Conservation (phyloP, 805 yeast species). For the Kregervanrija delftensis region DNA sequence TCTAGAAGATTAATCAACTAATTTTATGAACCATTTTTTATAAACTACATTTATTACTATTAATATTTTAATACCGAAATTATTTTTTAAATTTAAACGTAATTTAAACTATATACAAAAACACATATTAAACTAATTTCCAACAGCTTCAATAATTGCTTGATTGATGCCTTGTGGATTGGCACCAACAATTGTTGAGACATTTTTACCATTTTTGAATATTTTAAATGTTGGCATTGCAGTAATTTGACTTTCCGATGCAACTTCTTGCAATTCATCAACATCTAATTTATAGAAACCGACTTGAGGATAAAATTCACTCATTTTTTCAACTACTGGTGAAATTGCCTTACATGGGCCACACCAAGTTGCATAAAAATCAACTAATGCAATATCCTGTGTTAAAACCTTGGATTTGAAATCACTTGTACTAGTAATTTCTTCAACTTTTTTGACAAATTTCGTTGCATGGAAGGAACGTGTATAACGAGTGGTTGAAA, state of each 20-base stretch:
- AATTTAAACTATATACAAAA: background rate
- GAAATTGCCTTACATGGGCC: slow-evolving; percentile 74
- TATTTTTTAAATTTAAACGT: too few species aligned
- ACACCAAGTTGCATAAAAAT: slow-evolving; percentile 71
- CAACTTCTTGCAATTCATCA: slow-evolving; percentile 54
- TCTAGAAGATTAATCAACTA: slow-evolving; percentile 41
- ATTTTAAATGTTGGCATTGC: slow-evolving; percentile 76
- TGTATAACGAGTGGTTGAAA: too few species aligned
- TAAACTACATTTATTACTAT: too few species aligned
- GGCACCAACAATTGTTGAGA: slow-evolving; percentile 62
- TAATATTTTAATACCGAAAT: too few species aligned
- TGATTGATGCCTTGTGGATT: slow-evolving; percentile 33
- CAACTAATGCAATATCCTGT: slow-evolving; percentile 45
- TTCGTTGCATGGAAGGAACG: slow-evolving; percentile 6
- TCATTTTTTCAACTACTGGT: slow-evolving; percentile 42
- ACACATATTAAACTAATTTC: background rate
- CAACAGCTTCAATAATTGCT: slow-evolving; percentile 6
- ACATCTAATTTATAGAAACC: slow-evolving; percentile 67
- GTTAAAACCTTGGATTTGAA: slow-evolving; percentile 29
- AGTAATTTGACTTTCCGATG: slow-evolving; percentile 50
- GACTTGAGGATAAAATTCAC: slow-evolving; percentile 41
- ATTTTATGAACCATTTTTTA: too few species aligned
- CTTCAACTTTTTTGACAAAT: slow-evolving; percentile 21
- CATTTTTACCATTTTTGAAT: slow-evolving; percentile 51
- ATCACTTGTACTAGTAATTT: slow-evolving; percentile 27